Conservation (phyloP, 768 basidiomycete genomes). For the Rhodosporidiobolus sp. region DNA sequence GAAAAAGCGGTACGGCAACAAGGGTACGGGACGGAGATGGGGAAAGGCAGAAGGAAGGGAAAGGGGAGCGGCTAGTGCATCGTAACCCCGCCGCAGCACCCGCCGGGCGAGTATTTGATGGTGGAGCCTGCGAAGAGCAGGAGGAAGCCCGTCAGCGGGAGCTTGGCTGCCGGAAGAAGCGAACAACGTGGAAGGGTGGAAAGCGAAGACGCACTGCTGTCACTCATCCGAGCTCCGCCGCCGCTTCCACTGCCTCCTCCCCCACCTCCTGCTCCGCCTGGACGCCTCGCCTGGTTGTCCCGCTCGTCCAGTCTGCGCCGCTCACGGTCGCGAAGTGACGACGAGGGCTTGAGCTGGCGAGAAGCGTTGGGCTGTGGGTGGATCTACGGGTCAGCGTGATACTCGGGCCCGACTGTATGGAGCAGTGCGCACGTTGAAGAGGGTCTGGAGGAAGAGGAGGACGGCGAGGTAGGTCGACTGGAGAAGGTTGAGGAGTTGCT, state of each 20-base stretch:
- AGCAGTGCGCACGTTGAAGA: conserved; percentile 9
- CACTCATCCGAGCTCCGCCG: neutral
- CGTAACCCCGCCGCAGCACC: no score
- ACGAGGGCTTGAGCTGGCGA: neutral
- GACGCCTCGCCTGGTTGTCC: neutral
- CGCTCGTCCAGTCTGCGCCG: neutral
- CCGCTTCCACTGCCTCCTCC: neutral
- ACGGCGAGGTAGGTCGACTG: conserved; percentile 7
- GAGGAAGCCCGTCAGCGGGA: no score
- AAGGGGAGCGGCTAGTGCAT: no score
- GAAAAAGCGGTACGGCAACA: neutral
- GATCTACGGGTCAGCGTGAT: neutral
- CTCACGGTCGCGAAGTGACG: neutral
- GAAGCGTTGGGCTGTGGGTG: conserved; percentile 1
- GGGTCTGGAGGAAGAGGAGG: conserved; percentile 12
- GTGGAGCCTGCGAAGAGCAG: no score
- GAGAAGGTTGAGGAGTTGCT: neutral
- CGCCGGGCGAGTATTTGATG: no score
- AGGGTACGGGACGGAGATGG: no score
- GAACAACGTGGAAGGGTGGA: no score
- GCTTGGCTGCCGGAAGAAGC: no score
- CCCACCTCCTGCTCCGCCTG: neutral
- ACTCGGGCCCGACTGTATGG: rapidly evolving
- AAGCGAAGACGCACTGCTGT: no score
- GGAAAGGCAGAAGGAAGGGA: no score